These are phyloP conservation scores for Phaeotremella fagi DNA, from an alignment of 768 basidiomycete genomes.

Conservation along the genomic window DNA sequence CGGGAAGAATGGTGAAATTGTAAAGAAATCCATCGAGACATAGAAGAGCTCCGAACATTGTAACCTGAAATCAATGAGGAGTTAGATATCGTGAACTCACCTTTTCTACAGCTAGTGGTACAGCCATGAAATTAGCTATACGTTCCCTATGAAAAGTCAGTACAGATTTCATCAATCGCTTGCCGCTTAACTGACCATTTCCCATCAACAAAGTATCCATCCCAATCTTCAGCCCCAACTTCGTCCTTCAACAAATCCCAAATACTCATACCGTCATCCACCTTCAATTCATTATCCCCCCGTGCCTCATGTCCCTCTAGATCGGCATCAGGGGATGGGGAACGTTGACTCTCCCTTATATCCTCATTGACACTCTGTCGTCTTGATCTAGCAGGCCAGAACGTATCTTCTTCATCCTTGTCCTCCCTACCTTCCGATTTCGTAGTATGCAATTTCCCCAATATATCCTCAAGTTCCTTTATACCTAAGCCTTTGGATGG, in stretches of 20 bases:
- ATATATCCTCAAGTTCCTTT: constrained; percentile 16
- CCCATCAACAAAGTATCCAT: constrained; percentile 43
- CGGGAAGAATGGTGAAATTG: constrained; percentile 94
- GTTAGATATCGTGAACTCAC: constrained; percentile 50
- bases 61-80: constrained; percentile 57
- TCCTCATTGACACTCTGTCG: constrained; percentile 15
- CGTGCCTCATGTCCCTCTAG: neutral
- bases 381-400: constrained; percentile 28
- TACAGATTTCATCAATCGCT: no score
- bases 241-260: constrained; percentile 47
- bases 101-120: constrained; percentile 91
- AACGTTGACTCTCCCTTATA: neutral
- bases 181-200: constrained; percentile 47
- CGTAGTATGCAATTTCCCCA: constrained; percentile 7
- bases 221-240: constrained; percentile 39
- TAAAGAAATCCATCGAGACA: constrained; percentile 97
- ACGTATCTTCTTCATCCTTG: constrained; percentile 10
- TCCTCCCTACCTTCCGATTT: constrained; percentile 1
- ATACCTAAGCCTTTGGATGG: constrained; percentile 7
- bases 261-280: constrained; percentile 15
- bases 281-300: neutral
- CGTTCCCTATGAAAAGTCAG: constrained; percentile 60
- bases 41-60: constrained; percentile 83
- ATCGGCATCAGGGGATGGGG: neutral
- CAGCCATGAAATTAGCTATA: constrained; percentile 88